Evolutionary conservation across 352 stramenopile genomes (phyloP), one percentile per base, ranked within the genome.

Genomic region (Globisporangium alternatum): DNA sequence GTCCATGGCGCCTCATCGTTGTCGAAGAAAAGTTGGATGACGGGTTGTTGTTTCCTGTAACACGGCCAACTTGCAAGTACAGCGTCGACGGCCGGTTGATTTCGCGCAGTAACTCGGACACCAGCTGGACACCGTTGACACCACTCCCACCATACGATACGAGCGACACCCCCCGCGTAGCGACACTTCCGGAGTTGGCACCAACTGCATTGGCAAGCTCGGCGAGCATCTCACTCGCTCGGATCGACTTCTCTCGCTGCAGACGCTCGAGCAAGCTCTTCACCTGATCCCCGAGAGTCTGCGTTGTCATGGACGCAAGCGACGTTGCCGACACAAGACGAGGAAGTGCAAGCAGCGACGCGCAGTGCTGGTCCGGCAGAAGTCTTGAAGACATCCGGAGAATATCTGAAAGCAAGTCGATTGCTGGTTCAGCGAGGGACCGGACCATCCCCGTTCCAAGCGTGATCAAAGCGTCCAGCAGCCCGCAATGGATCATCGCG

Each of bases 61-160:
- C 25, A 13, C 59, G 67, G 12, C 71, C 68, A 10, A 75, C 21
- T 47, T 71, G 66, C 37, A 69, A 54, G 19, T 84, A 65, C 31
- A 86, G 57, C 22, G 80, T 81, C 12, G 84, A 90, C 54, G 88
- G 86, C 5, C 88, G 84, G 65, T 96, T 96, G 43, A 88, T 96
- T 53, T 94, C 88, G 5, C 85, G 84, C n/a, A 96, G 65, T 31
- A 96, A 64, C 64, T 96, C 86, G 3, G 88, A 95, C 22, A 86
- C 86, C 19, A 96, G 67, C 54, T 96, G 88, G 30, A 96, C 88
- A n/a, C 88, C 88, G 53, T 96, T 96, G 6, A 95, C 81, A 39
- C 85, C 81, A 21, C 78, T 92, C 7, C 83, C 76, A 41, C 86
- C 83, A 52, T 94, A 91, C n/a, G 86, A 94, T 0, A 94, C 84